Base-by-base conservation (phyloP, 225 moss, liverwort and hornwort species). In the Pseudisothecium myosuroides region DNA sequence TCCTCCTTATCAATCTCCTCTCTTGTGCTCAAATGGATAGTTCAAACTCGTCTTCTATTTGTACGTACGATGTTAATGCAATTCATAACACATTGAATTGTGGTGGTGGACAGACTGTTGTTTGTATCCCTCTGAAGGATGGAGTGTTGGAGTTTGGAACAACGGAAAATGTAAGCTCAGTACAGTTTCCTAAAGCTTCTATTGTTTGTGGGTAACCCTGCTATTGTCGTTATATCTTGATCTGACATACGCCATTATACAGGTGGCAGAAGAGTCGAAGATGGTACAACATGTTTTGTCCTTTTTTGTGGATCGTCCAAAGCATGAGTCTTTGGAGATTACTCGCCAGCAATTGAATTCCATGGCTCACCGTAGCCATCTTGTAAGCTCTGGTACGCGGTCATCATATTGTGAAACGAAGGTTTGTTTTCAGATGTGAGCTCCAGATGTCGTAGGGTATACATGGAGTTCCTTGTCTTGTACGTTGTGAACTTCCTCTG, bases 91-190 rank as follows among this genome's bases (percentile, higher is more conserved):
- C 20, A 34, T 92, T 81, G 83, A 50, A 62, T 75, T 88, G 76
- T 87, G 87, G 85, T 92, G 88, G 77, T 90, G 87, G 45, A 91
- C 96, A 98, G 97, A 98, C 98, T 71, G 97, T 98, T 91, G 87
- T 96, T 84, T 98, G 98, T 93, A 92, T 98, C 83, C 97, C 97
- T 65, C 37, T 96, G 58, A 91, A 94, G 80, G 92, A 91, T 65
- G 95, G 94, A 52, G 95, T 98, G 36, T 90, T 96, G 90, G 98
- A 98, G 84, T 91, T 98, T 66, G 97, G 98, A 80, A 94, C 95
- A n/a, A 98, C 96, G 63, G 94, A 96, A 60, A 92, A 93, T 88
- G 97, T 98, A 94, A 97, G 96, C 88, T 65, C 71, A 34, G 75
- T 61, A 17, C 26, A 69, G 37, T 73, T 86, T 69, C 36, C 69